A percentile compares a stretch with the other conserved stretches of the same genome.
Conservation (phyloP, 805 yeast species). For the Hemisphaericaspora nanyangensis region DNA sequence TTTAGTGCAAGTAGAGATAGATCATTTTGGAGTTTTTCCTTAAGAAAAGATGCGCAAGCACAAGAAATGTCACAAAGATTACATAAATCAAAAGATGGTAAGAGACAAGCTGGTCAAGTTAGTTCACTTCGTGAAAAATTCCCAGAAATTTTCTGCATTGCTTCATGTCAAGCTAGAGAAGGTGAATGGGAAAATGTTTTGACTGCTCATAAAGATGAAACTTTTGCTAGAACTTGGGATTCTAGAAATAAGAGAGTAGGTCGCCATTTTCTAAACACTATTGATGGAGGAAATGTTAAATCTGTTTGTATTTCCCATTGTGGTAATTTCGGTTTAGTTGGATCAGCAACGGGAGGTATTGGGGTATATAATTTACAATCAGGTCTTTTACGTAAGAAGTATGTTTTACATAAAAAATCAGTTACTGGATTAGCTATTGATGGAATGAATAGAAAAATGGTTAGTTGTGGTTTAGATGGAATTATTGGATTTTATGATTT, state of each 20-base stretch:
- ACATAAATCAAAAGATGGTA: conserved; percentile 28
- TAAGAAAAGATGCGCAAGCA: conserved; percentile 94
- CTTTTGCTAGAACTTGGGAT: conserved; percentile 89
- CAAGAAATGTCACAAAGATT: conserved; percentile 85
- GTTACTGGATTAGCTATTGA: conserved; percentile 89
- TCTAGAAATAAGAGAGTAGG: conserved; percentile 78
- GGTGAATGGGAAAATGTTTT: conserved; percentile 93
- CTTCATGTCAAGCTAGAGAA: conserved; percentile 69
- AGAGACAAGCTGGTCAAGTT: conserved; percentile 53
- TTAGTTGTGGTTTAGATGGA: conserved; percentile 87
- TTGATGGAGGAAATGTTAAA: conserved; percentile 75
- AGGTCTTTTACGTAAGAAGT: conserved; percentile 72
- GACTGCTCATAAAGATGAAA: conserved; percentile 82
- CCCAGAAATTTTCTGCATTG: conserved; percentile 68
- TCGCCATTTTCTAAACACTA: conserved; percentile 61
- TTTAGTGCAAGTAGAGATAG: conserved; percentile 84
- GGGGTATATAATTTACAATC: conserved; percentile 88
- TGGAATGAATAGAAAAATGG: conserved; percentile 85
- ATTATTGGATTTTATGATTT: conserved; percentile 84
- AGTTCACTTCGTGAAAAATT: conserved; percentile 61
- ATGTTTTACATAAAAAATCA: conserved; percentile 67
- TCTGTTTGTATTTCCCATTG: conserved; percentile 81
- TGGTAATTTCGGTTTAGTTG: conserved; percentile 93
- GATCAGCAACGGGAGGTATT: conserved; percentile 81
- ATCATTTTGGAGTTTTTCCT: conserved; percentile 86